Evolutionary conservation across 169 alveolate genomes (phyloP).

Genomic region (Cryptosporidium canis): DNA sequence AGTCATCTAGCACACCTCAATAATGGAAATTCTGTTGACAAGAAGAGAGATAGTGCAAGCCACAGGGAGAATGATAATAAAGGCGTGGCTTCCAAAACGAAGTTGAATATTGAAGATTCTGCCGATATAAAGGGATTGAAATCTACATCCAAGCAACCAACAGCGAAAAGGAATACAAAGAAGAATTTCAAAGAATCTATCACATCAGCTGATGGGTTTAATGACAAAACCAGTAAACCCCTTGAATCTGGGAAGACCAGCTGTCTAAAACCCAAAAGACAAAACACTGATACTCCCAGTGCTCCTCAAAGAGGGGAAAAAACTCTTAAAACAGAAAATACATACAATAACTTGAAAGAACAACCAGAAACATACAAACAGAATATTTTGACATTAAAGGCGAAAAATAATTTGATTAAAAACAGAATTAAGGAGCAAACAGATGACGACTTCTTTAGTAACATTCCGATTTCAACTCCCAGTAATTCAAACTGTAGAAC

Average conservation of each 20-base stretch:
- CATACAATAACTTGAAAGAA: background rate
- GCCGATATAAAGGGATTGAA: background rate
- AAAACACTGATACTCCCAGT: background rate
- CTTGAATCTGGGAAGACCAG: background rate
- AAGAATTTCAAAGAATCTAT: too few species aligned
- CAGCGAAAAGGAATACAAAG: background rate
- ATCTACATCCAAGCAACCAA: background rate
- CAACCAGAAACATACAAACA: background rate
- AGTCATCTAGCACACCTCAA: too few species aligned
- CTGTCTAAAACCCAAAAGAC: background rate
- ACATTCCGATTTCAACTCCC: constrained; percentile 17
- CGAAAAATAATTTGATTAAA: constrained; percentile 21
- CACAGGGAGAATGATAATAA: background rate
- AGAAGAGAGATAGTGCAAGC: too few species aligned
- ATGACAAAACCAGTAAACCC: too few species aligned
- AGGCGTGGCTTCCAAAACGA: background rate
- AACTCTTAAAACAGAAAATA: background rate
- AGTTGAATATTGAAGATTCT: background rate
- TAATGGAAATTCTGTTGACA: background rate
- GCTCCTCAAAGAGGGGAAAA: background rate
- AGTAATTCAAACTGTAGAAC: constrained; percentile 20
- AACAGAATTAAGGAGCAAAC: constrained; percentile 18
- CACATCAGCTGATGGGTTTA: too few species aligned
- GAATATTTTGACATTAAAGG: constrained; percentile 10
- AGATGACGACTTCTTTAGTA: constrained; percentile 25